Evolutionary conservation across 192 early-diverging fungal genomes (phyloP).

Genomic region (Jimgerdemannia lactiflua): DNA sequence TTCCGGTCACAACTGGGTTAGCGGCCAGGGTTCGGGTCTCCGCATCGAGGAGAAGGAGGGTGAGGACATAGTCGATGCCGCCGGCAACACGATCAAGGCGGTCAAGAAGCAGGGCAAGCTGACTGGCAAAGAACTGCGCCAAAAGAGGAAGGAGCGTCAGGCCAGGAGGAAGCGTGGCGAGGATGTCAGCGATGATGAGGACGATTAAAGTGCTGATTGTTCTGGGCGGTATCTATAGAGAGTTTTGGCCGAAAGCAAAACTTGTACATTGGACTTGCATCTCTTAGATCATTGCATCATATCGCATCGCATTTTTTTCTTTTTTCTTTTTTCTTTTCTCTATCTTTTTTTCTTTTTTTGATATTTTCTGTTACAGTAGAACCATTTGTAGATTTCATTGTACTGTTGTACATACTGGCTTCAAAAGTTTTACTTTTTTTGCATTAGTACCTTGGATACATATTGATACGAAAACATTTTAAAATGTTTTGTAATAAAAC

Average conservation of each 20-base stretch:
- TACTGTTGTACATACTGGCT: background rate
- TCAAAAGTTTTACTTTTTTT: background rate
- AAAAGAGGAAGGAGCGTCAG: slow-evolving; percentile 59
- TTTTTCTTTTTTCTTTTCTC: background rate
- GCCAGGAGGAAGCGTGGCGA: slow-evolving; percentile 55
- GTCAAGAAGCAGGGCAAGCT: slow-evolving; percentile 61
- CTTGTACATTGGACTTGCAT: background rate
- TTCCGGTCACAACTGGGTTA: slow-evolving; percentile 50
- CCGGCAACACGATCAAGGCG: slow-evolving; percentile 74
- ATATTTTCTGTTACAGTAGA: background rate
- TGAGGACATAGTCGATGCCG: slow-evolving; percentile 58
- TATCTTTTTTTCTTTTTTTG: background rate
- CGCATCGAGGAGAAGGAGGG: slow-evolving; percentile 38
- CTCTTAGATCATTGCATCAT: background rate
- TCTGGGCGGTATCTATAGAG: background rate
- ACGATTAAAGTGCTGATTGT: slow-evolving; percentile 17
- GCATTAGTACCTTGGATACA: background rate
- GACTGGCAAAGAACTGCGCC: slow-evolving; percentile 47
- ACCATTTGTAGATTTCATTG: background rate
- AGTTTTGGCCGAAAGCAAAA: background rate
- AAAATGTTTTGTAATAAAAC: background rate
- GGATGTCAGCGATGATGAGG: slow-evolving; percentile 45
- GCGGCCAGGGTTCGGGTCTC: slow-evolving; percentile 36
- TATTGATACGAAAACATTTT: background rate
- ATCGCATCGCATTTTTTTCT: slow-evolving; percentile 1